Percentiles rank a stretch among this genome's conserved stretches.
Evolutionary conservation across 805 yeast genomes (phyloP).

Genomic region (Yamadazyma takamatsuzukensis): DNA sequence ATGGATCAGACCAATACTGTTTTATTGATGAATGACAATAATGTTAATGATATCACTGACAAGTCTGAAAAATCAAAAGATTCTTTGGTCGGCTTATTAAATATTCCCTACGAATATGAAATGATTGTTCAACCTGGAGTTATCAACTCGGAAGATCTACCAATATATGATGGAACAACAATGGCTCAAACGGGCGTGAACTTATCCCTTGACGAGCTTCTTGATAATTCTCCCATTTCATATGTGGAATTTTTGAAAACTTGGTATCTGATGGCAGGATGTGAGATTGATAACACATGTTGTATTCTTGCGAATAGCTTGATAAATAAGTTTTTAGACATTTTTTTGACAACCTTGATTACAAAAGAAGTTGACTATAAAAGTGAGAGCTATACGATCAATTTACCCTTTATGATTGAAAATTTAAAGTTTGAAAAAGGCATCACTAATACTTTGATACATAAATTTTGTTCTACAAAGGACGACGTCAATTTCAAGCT

Average conservation of each 20-base stretch:
- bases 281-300: conserved; percentile 45
- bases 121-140: conserved; percentile 23
- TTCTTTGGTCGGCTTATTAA: conserved; percentile 23
- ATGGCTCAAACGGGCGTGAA: background rate
- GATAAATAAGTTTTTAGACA: conserved; percentile 24
- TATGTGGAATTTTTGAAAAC: conserved; percentile 44
- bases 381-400: conserved; percentile 1
- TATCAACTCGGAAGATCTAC: conserved; percentile 29
- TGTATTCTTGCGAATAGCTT: conserved; percentile 23
- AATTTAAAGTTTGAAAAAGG: conserved; percentile 17
- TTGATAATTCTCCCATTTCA: conserved; percentile 52
- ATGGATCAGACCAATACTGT: conserved; percentile 87
- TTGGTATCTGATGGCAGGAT: conserved; percentile 58
- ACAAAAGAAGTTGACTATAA: conserved; percentile 20
- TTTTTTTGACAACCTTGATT: conserved; percentile 24
- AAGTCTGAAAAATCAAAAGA: conserved; percentile 5
- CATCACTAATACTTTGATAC: conserved; percentile 50
- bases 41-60: background rate
- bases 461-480: conserved; percentile 36
- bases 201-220: conserved; percentile 7
- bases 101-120: conserved; percentile 34
- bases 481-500: conserved; percentile 29
- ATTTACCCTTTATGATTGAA: no score
- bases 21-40: conserved; percentile 33
- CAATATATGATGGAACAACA: conserved; percentile 18